Conservation (phyloP, 164 flowering plant genomes). For the Liriodendron chinense region DNA sequence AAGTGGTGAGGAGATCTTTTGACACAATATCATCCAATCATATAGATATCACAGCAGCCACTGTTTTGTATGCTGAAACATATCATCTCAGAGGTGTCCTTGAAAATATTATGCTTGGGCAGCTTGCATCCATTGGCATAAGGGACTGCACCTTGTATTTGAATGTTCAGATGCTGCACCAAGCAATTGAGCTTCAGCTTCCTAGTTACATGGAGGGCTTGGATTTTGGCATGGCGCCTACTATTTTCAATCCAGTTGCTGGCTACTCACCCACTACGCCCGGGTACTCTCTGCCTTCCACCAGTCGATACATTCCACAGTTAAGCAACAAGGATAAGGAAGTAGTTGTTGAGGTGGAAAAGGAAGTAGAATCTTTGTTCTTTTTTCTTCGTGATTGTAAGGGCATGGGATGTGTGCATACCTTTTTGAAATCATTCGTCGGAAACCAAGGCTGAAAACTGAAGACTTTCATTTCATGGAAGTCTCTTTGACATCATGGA, state of each 20-base stretch:
- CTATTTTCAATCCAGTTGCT: slow-evolving; percentile 67
- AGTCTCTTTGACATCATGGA: too few relatives aligned
- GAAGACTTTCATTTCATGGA: too few relatives aligned
- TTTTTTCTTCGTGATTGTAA: too few relatives aligned
- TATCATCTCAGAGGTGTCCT: not conserved
- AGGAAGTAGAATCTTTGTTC: too few relatives aligned
- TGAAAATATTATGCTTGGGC: slow-evolving; percentile 1
- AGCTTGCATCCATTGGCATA: not conserved
- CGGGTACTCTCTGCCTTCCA: slow-evolving; percentile 91
- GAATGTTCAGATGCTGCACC: slow-evolving; percentile 1
- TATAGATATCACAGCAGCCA: too few relatives aligned
- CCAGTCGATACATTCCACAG: slow-evolving; percentile 81
- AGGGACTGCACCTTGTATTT: not conserved
- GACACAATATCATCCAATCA: too few relatives aligned
- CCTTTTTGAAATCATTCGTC: too few relatives aligned
- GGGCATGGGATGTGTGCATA: too few relatives aligned
- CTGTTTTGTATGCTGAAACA: slow-evolving; percentile 6
- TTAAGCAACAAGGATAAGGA: slow-evolving; percentile 50
- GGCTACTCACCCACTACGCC: slow-evolving; percentile 98
- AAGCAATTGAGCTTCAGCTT: slow-evolving; percentile 5
- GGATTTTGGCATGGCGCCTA: slow-evolving; percentile 16
- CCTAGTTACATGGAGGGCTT: not conserved
- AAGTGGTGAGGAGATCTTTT: too few relatives aligned
- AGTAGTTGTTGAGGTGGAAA: slow-evolving; percentile 15
- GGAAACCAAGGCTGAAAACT: too few relatives aligned